Base-by-base conservation (phyloP, 2,329 filamentous ascomycete genomes). In the Colletotrichum sp. region DNA sequence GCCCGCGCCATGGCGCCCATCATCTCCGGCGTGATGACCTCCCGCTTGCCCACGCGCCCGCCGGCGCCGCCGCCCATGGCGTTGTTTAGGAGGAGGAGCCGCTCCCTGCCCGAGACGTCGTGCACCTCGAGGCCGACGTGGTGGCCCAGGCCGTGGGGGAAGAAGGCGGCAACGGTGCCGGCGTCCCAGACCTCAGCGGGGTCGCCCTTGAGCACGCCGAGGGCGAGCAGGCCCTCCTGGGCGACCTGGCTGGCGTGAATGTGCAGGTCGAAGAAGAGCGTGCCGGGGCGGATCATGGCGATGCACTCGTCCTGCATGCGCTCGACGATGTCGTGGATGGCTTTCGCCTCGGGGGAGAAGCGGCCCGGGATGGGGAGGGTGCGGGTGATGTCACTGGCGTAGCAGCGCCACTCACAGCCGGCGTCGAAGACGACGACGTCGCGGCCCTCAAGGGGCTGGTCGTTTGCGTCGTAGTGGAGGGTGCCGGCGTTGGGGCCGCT, bases 381-480 rank as follows among this genome's bases (percentile, higher is more conserved):
- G 49, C 96, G 92, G 0, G 97, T 99, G 32, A 99, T 92, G 84
- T 99, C 96, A 73, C 94, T 95, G 34, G 95, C 95, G 83, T 99
- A 99, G 79, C 94, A 93, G 65, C 92, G 87, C 85, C 93, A 98
- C 84, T 99, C 96, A 79, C 93, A 94, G 4, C 95, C 96, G 2
- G 96, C 96, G 82, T 99, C 96, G 6, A 99, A 88, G 24, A 98
- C 93, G 36, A 99, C 87, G 34, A 96, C 89, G 81, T 96, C 92
- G 73, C 93, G 90, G 30, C 93, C 92, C 4, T 86, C 86, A 21
- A 99, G 90, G 2, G 92, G 85, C 80, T 94, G 90, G 80, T 98
- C 90, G 82, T 99, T 99, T 69, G 90, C 91, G 59, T 91, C 90
- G 84, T 99, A 99, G 85, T 99, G 97, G 55, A 99, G 88, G 0